Percentiles rank a stretch among this genome's conserved stretches.
These are phyloP conservation scores for Blastobotrys ciferrii DNA, from an alignment of 1,139 yeast genomes.

Conservation along the genomic window DNA sequence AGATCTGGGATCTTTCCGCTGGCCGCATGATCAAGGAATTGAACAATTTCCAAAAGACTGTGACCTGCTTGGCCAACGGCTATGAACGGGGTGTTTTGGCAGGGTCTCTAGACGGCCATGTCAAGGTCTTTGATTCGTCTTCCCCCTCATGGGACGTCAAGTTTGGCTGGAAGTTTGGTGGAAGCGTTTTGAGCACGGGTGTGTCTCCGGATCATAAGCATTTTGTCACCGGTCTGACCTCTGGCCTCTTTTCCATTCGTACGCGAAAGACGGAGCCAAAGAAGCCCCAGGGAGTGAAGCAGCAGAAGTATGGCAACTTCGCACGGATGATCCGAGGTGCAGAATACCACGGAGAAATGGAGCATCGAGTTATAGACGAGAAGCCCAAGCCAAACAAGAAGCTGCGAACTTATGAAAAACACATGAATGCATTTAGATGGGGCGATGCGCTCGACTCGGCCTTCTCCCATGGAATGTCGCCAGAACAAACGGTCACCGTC, in stretches of 20 bases:
- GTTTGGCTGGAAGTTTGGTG: conserved; percentile 97
- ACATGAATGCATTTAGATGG: conserved; percentile 87
- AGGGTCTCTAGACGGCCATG: conserved; percentile 96
- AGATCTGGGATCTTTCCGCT: conserved; percentile 88
- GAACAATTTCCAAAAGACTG: conserved; percentile 87
- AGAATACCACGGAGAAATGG: conserved; percentile 87
- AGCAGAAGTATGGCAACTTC: conserved; percentile 49
- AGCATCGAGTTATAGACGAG: conserved; percentile 66
- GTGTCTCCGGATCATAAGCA: conserved; percentile 89
- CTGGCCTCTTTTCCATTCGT: conserved; percentile 84
- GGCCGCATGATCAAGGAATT: conserved; percentile 63
- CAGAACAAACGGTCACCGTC: conserved; percentile 76
- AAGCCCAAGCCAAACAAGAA: conserved; percentile 51
- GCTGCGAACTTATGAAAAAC: conserved; percentile 76
- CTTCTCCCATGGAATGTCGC: conserved; percentile 69
- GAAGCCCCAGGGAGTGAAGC: conserved; percentile 35
- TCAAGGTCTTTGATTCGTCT: conserved; percentile 82
- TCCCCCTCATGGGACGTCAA: conserved; percentile 80
- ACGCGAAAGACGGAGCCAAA: conserved; percentile 62
- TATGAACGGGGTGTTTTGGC: conserved; percentile 75
- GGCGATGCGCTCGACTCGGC: conserved; percentile 88
- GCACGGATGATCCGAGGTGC: conserved; percentile 86
- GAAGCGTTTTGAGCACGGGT: conserved; percentile 86
- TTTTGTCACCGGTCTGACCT: conserved; percentile 88
- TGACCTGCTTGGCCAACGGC: conserved; percentile 71